These are phyloP conservation scores for Firmiana major DNA, from an alignment of 345 rosid species.

Conservation along the genomic window DNA sequence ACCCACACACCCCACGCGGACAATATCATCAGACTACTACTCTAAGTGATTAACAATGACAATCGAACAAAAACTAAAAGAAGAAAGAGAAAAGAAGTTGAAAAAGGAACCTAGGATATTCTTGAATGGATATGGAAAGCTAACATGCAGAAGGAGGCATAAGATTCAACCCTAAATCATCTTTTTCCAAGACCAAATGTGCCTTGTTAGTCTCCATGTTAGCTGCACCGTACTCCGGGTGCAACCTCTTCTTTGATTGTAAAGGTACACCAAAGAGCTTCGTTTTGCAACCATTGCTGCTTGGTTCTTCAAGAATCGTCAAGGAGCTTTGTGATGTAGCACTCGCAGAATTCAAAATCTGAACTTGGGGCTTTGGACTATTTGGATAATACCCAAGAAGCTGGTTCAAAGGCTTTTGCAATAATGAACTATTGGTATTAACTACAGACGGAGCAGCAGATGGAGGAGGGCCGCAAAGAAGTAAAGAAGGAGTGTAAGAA, in stretches of 20 bases:
- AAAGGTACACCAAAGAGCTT: constrained; percentile 82
- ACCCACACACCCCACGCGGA: constrained; percentile 38
- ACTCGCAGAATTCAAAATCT: constrained; percentile 35
- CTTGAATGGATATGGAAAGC: constrained; percentile 17
- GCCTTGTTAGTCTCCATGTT: constrained; percentile 48
- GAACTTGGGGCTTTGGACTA: constrained; percentile 19
- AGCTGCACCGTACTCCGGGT: constrained; percentile 33
- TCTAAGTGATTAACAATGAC: constrained; percentile 11
- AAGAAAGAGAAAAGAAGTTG: neutral
- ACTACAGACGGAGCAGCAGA: constrained; percentile 26
- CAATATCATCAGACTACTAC: constrained; percentile 22
- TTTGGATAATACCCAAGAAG: constrained; percentile 34
- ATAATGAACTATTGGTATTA: constrained; percentile 22
- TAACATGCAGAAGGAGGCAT: constrained; percentile 70
- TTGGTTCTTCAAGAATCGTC: constrained; percentile 37
- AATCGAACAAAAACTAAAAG: constrained; percentile 17
- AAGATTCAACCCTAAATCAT: constrained; percentile 79
- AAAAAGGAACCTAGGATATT: neutral
- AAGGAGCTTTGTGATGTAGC: constrained; percentile 38
- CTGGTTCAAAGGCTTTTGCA: constrained; percentile 49
- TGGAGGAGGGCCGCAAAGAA: constrained; percentile 33
- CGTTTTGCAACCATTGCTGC: constrained; percentile 37
- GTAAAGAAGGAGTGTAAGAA: constrained; percentile 45
- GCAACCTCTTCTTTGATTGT: constrained; percentile 66
- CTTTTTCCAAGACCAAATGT: constrained; percentile 63